Percentiles rank a stretch among this genome's conserved stretches.
These are phyloP conservation scores for Paecilomyces variotii DNA, from an alignment of 2,329 filamentous ascomycete species.

Conservation along the genomic window DNA sequence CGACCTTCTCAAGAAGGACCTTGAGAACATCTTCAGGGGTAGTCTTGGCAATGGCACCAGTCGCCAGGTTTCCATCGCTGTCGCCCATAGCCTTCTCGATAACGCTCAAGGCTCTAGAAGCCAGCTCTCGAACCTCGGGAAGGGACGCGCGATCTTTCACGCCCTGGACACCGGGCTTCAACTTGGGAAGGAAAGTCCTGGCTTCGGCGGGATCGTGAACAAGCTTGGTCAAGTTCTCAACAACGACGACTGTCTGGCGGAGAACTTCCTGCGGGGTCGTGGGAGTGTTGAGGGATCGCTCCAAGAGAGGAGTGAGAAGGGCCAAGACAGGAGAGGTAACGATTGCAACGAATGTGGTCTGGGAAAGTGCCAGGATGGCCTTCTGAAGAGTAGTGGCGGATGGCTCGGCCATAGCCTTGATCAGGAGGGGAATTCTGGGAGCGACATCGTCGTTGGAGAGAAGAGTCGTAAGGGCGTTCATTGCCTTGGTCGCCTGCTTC, in stretches of 20 bases:
- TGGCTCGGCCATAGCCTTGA: slow-evolving; percentile 93
- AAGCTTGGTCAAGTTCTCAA: slow-evolving; percentile 96
- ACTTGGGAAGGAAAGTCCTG: slow-evolving; percentile 85
- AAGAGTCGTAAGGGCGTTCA: slow-evolving; percentile 81
- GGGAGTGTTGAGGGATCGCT: slow-evolving; percentile 87
- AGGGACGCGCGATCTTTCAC: slow-evolving; percentile 84
- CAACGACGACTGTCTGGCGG: slow-evolving; percentile 90
- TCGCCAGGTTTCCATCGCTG: slow-evolving; percentile 44
- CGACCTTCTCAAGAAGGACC: slow-evolving; percentile 67
- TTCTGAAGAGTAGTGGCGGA: slow-evolving; percentile 83
- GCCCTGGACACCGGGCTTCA: slow-evolving; percentile 85
- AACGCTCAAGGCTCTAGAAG: slow-evolving; percentile 69
- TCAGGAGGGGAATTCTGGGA: slow-evolving; percentile 80
- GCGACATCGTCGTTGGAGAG: slow-evolving; percentile 96
- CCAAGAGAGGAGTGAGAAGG: slow-evolving; percentile 85
- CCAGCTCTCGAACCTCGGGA: slow-evolving; percentile 88
- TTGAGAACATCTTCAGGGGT: slow-evolving; percentile 62
- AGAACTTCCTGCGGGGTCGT: slow-evolving; percentile 88
- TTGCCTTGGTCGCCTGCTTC: slow-evolving; percentile 86
- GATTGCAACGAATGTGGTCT: slow-evolving; percentile 96
- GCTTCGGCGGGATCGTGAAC: slow-evolving; percentile 95
- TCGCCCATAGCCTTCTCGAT: slow-evolving; percentile 89
- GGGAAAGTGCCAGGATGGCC: slow-evolving; percentile 90
- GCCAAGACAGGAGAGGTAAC: slow-evolving; percentile 94
- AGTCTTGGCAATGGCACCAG: slow-evolving; percentile 53